phyloP scores from a whole-genome alignment of 2,329 filamentous ascomycete species.

The Clonostachys solani region DNA sequence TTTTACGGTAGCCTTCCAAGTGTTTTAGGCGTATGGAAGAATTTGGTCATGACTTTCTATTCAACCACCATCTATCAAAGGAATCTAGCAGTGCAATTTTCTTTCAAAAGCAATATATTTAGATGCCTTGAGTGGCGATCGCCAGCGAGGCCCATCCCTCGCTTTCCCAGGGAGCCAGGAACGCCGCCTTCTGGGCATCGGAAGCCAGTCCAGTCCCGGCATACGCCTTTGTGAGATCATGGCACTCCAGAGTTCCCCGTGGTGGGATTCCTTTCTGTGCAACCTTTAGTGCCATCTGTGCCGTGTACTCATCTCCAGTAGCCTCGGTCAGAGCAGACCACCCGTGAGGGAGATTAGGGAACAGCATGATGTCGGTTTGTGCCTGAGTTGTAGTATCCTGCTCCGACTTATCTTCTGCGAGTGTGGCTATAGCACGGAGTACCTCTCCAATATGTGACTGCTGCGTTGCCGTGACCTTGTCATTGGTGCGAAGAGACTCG shows the following conservation, averaged over 20 bases:
- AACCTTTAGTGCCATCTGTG: constrained; percentile 79
- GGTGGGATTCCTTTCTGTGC: constrained; percentile 73
- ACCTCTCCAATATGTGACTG: constrained; percentile 70
- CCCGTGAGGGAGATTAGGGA: constrained; percentile 72
- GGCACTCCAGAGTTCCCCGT: constrained; percentile 60
- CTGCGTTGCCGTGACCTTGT: constrained; percentile 58
- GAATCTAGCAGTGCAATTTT: background rate
- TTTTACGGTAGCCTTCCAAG: constrained; percentile 1
- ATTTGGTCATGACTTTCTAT: constrained; percentile 1
- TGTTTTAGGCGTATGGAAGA: background rate
- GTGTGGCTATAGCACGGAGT: constrained; percentile 66
- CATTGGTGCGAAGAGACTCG: constrained; percentile 63
- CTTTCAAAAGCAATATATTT: background rate
- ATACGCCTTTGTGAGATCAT: constrained; percentile 69
- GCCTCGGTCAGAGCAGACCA: constrained; percentile 72
- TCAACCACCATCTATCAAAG: constrained; percentile 4
- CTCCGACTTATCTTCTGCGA: constrained; percentile 43
- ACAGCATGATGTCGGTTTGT: constrained; percentile 74
- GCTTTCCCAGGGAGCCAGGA: constrained; percentile 75
- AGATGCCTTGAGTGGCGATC: constrained; percentile 13
- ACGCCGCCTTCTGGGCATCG: constrained; percentile 73
- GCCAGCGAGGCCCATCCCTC: constrained; percentile 60
- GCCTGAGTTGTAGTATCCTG: constrained; percentile 52
- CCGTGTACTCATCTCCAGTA: constrained; percentile 47
- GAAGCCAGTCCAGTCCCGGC: constrained; percentile 65